phyloP scores from a whole-genome alignment of 2,329 filamentous ascomycete species.

The Neoscytalidium dimidiatum region DNA sequence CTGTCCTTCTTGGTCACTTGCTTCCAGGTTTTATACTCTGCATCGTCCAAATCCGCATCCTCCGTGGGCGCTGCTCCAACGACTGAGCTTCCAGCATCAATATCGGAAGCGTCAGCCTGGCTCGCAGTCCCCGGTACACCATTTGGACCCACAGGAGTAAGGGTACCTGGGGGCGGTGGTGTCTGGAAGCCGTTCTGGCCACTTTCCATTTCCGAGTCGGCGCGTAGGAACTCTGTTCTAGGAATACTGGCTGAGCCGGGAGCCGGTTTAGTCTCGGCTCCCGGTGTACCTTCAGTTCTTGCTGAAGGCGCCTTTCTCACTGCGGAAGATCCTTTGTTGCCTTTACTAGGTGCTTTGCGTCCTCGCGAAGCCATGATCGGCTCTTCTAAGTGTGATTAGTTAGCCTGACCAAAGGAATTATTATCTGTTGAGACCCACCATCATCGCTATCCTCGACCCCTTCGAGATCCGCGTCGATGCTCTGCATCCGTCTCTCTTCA shows the following conservation, averaged over 20 bases:
- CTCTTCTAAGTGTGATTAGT: constrained; percentile 51
- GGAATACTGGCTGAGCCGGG: constrained; percentile 53
- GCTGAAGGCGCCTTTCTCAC: constrained; percentile 73
- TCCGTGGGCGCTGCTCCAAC: constrained; percentile 69
- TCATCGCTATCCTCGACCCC: constrained; percentile 82
- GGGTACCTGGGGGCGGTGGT: constrained; percentile 73
- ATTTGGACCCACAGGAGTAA: constrained; percentile 74
- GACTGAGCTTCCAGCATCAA: constrained; percentile 67
- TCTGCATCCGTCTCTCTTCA: constrained; percentile 69
- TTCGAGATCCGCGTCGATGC: constrained; percentile 62
- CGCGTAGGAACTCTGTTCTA: constrained; percentile 55
- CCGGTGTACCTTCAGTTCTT: constrained; percentile 77
- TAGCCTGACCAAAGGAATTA: neutral
- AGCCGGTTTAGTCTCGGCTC: constrained; percentile 72
- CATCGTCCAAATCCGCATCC: constrained; percentile 81
- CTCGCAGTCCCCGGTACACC: constrained; percentile 66
- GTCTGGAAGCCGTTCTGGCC: constrained; percentile 85
- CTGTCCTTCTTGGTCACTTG: constrained; percentile 97
- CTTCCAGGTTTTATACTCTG: constrained; percentile 97
- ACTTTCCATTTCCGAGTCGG: constrained; percentile 72
- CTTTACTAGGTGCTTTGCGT: constrained; percentile 78
- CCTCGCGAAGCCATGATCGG: constrained; percentile 98
- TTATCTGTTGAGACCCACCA: constrained; percentile 33
- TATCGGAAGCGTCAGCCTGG: constrained; percentile 81
- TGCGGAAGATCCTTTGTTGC: constrained; percentile 64